Conservation (phyloP, 208 protist species). For the Trypanosoma boissoni region DNA sequence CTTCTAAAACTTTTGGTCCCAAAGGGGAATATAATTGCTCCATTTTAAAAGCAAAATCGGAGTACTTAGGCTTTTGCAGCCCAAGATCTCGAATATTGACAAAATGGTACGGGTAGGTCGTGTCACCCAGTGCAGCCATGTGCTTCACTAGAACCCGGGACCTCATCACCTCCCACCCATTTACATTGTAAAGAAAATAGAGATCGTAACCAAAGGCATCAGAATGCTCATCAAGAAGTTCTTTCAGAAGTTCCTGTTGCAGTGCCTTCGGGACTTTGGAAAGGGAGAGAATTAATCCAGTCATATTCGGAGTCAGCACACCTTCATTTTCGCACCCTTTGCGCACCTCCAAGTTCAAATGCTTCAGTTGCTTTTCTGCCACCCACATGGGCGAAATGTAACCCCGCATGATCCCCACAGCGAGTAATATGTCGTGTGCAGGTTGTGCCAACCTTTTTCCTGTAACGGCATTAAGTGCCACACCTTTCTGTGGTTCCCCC, state of each 20-base stretch:
- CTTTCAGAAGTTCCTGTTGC: constrained; percentile 40
- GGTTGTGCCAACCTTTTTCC: constrained; percentile 86
- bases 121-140: constrained; percentile 80
- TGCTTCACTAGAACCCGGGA: constrained; percentile 76
- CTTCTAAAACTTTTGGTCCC: constrained; percentile 22
- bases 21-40: constrained; percentile 29
- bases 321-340: constrained; percentile 29
- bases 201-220: constrained; percentile 71
- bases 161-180: constrained; percentile 84
- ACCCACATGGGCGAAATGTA: constrained; percentile 90
- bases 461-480: constrained; percentile 78
- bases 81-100: constrained; percentile 78
- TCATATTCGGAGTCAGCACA: constrained; percentile 77
- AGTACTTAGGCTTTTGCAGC: constrained; percentile 54
- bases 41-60: constrained; percentile 18
- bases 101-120: constrained; percentile 77
- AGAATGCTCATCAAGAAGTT: constrained; percentile 47
- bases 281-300: constrained; percentile 72
- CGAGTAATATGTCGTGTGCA: constrained; percentile 84
- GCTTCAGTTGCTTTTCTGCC: constrained; percentile 70
- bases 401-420: constrained; percentile 78
- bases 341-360: constrained; percentile 75
- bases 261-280: constrained; percentile 46
- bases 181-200: constrained; percentile 83
- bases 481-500: constrained; percentile 71